Base-by-base conservation (phyloP, 768 basidiomycete genomes). In the Baorangia bicolor region DNA sequence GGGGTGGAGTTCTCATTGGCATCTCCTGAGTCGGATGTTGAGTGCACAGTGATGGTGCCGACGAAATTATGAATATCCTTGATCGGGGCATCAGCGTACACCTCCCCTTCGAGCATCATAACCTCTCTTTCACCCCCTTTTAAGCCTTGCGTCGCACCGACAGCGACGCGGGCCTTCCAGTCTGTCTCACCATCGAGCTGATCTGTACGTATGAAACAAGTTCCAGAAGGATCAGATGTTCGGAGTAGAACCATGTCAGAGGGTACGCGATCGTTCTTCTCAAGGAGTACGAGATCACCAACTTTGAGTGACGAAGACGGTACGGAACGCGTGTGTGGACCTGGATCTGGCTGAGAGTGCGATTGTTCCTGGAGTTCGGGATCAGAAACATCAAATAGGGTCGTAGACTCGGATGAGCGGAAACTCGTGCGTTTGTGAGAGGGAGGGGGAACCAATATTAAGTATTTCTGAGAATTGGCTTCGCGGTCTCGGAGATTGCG, bases 141-240 rank as follows among this genome's bases (percentile, higher is more conserved):
- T 11, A 64, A 35, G 3, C 56, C 53, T 28, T 68, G 67, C 11
- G 67, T 61, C 18, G 20, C 50, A 33, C 58, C 40, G 12, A 96
- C 87, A 2, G 96, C 94, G 2, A 97, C 90, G 5, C 92, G 84
- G 46, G 98, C 77, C 70, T 99, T 99, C 97, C 97, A 98, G 65
- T 99, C 97, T 4, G 97, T 99, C 74, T 99, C 97, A 40, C 97
- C 97, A 60, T 99, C 97, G 28, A 99, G 79, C 67, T 98, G 97
- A 73, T 99, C 97, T 2, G 96, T 99, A 11, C 97, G 83, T 58
- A 99, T 92, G 72, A 98, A 99, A 70, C 96, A 98, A 2, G 94
- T 94, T 3, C 97, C 97, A 25, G 88, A 87, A 4, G 84, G 74
- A 64, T 99, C 96, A 4, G 86, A 88, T 0, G 97, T 98, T 40